These are phyloP conservation scores for Rosa chinensis DNA, from an alignment of 306 rosid species.

Conservation along the genomic window DNA sequence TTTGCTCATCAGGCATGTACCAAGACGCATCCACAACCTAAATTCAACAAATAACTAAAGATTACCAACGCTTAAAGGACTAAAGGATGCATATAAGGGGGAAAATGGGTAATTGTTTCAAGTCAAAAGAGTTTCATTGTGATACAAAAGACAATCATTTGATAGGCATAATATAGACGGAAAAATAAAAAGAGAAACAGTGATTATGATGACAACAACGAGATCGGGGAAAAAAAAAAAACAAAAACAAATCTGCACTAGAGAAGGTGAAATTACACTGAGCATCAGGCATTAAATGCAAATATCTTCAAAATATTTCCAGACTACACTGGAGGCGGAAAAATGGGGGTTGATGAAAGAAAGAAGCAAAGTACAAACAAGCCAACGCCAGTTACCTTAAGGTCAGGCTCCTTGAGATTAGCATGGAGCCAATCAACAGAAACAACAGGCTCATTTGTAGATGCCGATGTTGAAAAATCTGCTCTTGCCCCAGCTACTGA, in stretches of 20 bases:
- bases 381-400: slow-evolving; percentile 77
- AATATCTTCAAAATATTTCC: neutral
- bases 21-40: slow-evolving; percentile 98
- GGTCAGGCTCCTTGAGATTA: slow-evolving; percentile 70
- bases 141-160: no score
- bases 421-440: slow-evolving; percentile 89
- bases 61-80: neutral
- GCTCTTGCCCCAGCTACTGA: slow-evolving; percentile 49
- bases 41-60: slow-evolving; percentile 16
- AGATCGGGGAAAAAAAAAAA: neutral
- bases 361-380: neutral
- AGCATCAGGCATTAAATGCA: neutral
- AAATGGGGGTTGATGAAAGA: neutral
- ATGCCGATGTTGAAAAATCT: slow-evolving; percentile 57
- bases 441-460: slow-evolving; percentile 79
- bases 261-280: neutral
- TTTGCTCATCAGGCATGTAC: slow-evolving; percentile 99
- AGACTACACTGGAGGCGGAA: neutral
- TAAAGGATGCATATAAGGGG: neutral
- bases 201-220: neutral
- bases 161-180: neutral
- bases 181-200: neutral
- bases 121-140: neutral
- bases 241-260: neutral
- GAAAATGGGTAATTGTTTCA: neutral